A percentile compares a stretch with the other conserved stretches of the same genome.
Conservation (phyloP, 768 basidiomycete genomes). For the Tubosaeta sp. region DNA sequence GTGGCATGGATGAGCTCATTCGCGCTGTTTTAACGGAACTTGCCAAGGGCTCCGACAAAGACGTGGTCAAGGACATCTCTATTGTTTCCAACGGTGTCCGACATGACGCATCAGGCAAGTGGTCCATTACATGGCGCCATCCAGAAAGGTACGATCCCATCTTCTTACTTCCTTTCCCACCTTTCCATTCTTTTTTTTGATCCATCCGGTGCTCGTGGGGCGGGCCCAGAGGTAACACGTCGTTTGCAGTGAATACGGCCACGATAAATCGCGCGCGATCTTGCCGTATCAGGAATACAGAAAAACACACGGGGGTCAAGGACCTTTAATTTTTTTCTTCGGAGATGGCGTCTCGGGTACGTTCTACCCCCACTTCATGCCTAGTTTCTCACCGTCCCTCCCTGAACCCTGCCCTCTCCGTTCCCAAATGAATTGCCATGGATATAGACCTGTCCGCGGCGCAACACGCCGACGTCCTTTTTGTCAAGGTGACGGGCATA, state of each 20-base stretch:
- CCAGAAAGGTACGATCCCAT: constrained; percentile 64
- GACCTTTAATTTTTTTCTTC: constrained; percentile 89
- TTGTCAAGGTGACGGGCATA: constrained; percentile 77
- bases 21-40: constrained; percentile 80
- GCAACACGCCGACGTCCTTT: constrained; percentile 87
- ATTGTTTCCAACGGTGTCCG: constrained; percentile 94
- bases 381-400: not conserved
- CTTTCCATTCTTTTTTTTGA: not conserved
- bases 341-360: constrained; percentile 95
- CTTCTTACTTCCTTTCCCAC: not conserved
- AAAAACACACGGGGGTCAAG: constrained; percentile 12
- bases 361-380: constrained; percentile 16
- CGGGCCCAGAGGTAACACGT: not conserved
- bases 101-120: constrained; percentile 52
- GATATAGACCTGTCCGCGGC: constrained; percentile 85
- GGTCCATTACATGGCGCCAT: constrained; percentile 86
- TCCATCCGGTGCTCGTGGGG: not conserved
- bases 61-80: constrained; percentile 70
- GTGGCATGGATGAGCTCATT: constrained; percentile 93
- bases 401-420: not conserved
- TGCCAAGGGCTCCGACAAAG: constrained; percentile 49
- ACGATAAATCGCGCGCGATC: constrained; percentile 96
- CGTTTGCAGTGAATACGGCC: constrained; percentile 69
- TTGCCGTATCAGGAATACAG: constrained; percentile 69
- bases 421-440: not conserved